Base-by-base conservation (phyloP, 345 rosid species). In the Hirschfeldia incana region DNA sequence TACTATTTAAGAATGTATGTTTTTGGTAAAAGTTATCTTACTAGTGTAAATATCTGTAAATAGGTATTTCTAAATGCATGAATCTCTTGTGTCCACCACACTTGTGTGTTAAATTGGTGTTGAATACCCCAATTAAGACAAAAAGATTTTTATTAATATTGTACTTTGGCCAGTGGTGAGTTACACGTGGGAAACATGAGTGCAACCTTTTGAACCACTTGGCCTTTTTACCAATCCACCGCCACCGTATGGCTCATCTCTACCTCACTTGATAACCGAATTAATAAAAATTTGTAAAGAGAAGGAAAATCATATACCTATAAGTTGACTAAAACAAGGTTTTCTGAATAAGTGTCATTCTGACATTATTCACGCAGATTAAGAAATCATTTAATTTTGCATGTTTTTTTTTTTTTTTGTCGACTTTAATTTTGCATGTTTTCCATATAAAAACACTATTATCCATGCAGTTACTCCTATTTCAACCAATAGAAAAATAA, bases 181-280 rank as follows among this genome's bases (percentile, higher is more conserved):
- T 5, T 21, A 72, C 81, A 72, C 81, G 81, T 78, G 77, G 67
- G 9, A 78, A 70, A 70, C 73, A 78, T 65, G 71, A 34, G 73
- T 72, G 62, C 58, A 57, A 44, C 53, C 72, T 65, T 78, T 72
- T 15, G 39, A 29, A 66, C 73, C 51, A 72, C 62, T 65, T 57
- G 77, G 73, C 67, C 57, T 64, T 65, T 60, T 69, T 44, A 49
- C 80, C 74, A 69, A 69, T 32, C 5, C 75, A 76, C 69, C 53
- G 53, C 75, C 75, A 70, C 70, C 58, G 10, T 51, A 29, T 68
- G 11, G 69, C n/a, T 44, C 51, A 21, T 21, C 21, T 44, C 53
- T 7, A 62, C 30, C 61, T 29, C 27, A 32, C 15, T 16, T 64
- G 76, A 44, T 46, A 1, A 62, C 2, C 8, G 4, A 44, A 1